Evolutionary conservation across 2,329 filamentous ascomycete species (phyloP), one percentile per base, ranked within the genome.

Genomic region (Fusarium sulawesiense): DNA sequence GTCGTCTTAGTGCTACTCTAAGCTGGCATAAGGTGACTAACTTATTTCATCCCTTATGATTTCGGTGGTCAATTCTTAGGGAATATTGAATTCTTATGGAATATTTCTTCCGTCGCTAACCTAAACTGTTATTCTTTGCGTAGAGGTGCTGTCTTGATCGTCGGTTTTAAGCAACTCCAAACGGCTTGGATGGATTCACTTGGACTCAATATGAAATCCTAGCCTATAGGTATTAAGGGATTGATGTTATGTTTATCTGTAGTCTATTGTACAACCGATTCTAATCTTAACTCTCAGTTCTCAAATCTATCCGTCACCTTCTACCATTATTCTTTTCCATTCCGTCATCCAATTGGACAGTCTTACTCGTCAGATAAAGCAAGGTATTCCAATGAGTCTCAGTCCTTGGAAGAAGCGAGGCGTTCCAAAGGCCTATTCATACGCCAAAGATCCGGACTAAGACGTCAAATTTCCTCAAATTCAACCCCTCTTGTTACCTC

Each of bases 51-150:
- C 34, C 9, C 34, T 37, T n/a, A 37, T 37, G 5, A n/a, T 1
- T 37, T 10, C 9, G 34, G 18, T 3, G 18, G 5, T 29, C 2
- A 13, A 6, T 29, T 6, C 16, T 37, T 6, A 18, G 16, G 5
- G 9, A 5, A 34, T 3, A 10, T 34, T 34, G 9, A 29, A 29
- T 29, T 12, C 16, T 34, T 6, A 34, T 8, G 4, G 16, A 5
- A 34, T 3, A 6, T 34, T 34, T 18, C 16, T 18, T 18, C 8
- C 2, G 11, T n/a, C 3, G 9, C 9, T 2, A 4, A 34, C 32
- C 32, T 34, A 16, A 18, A 37, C 1, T 37, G 10, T 37, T n/a
- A 0, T 37, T 37, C 0, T n/a, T n/a, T n/a, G 5, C 2, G 34
- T 37, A 37, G 34, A 37, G 34, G 34, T 18, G 34, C 34, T 1